Evolutionary conservation across 163 green algal genomes (phyloP), one percentile per base, ranked within the genome.

Genomic region (Chloroidium sp.): DNA sequence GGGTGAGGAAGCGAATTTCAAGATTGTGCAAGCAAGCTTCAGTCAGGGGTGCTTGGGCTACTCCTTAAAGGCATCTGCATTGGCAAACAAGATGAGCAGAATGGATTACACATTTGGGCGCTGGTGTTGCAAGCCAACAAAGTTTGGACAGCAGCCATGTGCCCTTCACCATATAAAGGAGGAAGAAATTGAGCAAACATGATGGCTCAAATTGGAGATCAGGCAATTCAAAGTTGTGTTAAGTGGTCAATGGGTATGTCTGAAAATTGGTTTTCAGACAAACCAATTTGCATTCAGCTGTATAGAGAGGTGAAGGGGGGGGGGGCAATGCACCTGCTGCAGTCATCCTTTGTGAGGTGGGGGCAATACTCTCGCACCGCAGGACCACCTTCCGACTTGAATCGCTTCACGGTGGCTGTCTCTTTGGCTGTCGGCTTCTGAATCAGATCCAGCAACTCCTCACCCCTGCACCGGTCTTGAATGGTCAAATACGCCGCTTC

Each of bases 301-400:
- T 72, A 10, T n/a, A 72, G 10, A 72, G 36, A 36, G 36, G 36
- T 36, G 36, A 36, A 8, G 1, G 61, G 61, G 59, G 62, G 6
- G 62, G 61, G 1, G 3, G 61, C 0, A 36, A 60, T 13, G 8
- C 59, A 88, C 87, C 69, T 85, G 68, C 85, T 79, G 84, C 92
- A 95, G 75, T 93, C 92, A 4, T 94, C 92, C 81, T 95, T 96
- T 8, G 92, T 96, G 62, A 96, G 88, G 80, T 92, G 80, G 10
- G 78, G 85, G 82, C 92, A 96, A 80, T 93, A 92, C 80, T 95
- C 92, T 0, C 85, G 85, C 69, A 96, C 84, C 57, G 89, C 87
- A 13, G 87, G 76, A 14, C 91, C 91, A 59, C 91, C 90, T 61
- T 90, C 91, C 69, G 89, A 94, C 67, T 89, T 89, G 87, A 95